Conservation (phyloP, 768 basidiomycete species). For the Postia placenta region DNA sequence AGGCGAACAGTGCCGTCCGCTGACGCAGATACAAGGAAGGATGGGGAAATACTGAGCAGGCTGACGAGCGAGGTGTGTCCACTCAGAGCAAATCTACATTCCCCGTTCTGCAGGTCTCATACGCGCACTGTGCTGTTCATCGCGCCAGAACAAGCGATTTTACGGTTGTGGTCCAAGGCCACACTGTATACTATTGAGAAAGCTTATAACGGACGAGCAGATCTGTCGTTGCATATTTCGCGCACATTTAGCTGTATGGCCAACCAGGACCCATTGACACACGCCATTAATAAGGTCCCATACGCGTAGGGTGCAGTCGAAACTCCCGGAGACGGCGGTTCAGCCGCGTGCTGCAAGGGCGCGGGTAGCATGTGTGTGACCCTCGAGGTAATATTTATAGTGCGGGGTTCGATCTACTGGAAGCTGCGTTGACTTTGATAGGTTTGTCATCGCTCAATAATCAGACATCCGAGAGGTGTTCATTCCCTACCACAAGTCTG, state of each 20-base stretch:
- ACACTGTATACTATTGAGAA: conserved; percentile 77
- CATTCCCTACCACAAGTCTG: too few relatives aligned
- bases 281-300: conserved; percentile 84
- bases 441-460: too few relatives aligned
- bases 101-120: conserved; percentile 79
- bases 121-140: conserved; percentile 95
- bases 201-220: not conserved
- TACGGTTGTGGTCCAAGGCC: conserved; percentile 72
- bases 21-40: conserved; percentile 84
- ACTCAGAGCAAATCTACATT: conserved; percentile 68
- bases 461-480: too few relatives aligned
- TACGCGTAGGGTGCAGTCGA: conserved; percentile 85
- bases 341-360: conserved; percentile 83
- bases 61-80: conserved; percentile 93
- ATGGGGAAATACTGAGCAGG: conserved; percentile 77
- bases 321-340: conserved; percentile 88
- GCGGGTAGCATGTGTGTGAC: conserved; percentile 82
- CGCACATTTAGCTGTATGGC: conserved; percentile 82
- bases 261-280: conserved; percentile 68
- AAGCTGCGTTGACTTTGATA: too few relatives aligned
- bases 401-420: too few relatives aligned
- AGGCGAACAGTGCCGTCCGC: conserved; percentile 88
- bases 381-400: conserved; percentile 70
- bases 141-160: conserved; percentile 88
- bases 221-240: not conserved